Conservation (phyloP, 352 stramenopile genomes). For the Phytophthora pisi region DNA sequence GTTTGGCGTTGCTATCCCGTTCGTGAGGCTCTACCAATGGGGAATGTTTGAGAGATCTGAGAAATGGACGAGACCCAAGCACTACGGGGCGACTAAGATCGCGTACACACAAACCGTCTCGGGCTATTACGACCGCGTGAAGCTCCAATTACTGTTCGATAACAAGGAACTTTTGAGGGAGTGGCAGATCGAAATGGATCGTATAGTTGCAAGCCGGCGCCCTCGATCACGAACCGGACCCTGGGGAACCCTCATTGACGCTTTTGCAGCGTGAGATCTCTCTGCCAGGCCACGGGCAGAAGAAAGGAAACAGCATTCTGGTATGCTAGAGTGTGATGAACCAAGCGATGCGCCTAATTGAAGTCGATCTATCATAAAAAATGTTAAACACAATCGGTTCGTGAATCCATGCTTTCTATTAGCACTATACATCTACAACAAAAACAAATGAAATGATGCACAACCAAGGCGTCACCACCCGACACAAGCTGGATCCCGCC, state of each 20-base stretch:
- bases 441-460: conserved; percentile 4
- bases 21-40: neutral
- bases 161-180: neutral
- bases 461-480: neutral
- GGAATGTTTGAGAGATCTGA: neutral
- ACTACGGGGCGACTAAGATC: neutral
- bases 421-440: conserved; percentile 3
- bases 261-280: neutral
- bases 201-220: neutral
- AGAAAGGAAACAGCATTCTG: no score
- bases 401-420: conserved; percentile 1
- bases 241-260: neutral
- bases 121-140: neutral
- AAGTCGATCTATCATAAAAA: neutral
- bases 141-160: neutral
- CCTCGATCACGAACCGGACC: neutral
- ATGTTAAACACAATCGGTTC: neutral
- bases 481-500: neutral
- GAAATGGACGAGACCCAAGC: neutral
- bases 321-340: no score
- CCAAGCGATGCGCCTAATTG: no score
- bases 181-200: neutral
- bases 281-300: no score
- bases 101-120: neutral
- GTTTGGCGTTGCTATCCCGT: neutral